These are phyloP conservation scores for Betula pendula DNA, from an alignment of 306 rosid species.

Conservation along the genomic window DNA sequence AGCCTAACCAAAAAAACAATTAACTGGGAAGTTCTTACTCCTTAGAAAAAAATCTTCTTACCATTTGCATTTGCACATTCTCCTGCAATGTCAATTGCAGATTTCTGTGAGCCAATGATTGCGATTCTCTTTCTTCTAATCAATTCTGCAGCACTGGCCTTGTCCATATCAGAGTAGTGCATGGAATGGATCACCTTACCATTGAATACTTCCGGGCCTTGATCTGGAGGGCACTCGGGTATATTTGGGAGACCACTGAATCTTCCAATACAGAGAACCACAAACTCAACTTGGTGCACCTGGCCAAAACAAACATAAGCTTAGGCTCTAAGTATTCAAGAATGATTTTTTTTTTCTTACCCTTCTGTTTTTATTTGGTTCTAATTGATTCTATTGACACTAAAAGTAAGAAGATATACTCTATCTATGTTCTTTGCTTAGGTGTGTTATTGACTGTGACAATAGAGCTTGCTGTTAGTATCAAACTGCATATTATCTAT, in stretches of 20 bases:
- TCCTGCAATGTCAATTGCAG: slow-evolving; percentile 51
- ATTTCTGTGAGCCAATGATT: slow-evolving; percentile 50
- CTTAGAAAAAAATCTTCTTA: slow-evolving; percentile 11
- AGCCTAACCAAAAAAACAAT: background rate
- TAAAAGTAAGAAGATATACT: background rate
- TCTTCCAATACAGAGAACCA: slow-evolving; percentile 56
- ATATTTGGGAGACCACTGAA: slow-evolving; percentile 54
- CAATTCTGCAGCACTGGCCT: slow-evolving; percentile 35
- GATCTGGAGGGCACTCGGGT: slow-evolving; percentile 44
- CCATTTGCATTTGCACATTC: slow-evolving; percentile 58
- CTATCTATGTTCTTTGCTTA: background rate
- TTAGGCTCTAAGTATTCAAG: background rate
- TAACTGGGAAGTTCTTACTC: background rate
- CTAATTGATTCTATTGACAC: background rate
- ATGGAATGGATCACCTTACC: slow-evolving; percentile 59
- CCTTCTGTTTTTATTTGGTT: background rate
- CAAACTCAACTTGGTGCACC: slow-evolving; percentile 54
- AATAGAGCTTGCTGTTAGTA: background rate
- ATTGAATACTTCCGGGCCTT: slow-evolving; percentile 52
- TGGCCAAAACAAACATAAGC: slow-evolving; percentile 15
- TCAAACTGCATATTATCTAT: background rate
- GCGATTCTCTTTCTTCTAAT: slow-evolving; percentile 41
- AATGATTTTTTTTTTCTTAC: background rate
- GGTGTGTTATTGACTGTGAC: background rate
- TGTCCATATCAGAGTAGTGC: slow-evolving; percentile 48